Percentiles rank a stretch among this genome's conserved stretches.
phyloP scores from a whole-genome alignment of 768 basidiomycete genomes.

The Grammothele lineata region DNA sequence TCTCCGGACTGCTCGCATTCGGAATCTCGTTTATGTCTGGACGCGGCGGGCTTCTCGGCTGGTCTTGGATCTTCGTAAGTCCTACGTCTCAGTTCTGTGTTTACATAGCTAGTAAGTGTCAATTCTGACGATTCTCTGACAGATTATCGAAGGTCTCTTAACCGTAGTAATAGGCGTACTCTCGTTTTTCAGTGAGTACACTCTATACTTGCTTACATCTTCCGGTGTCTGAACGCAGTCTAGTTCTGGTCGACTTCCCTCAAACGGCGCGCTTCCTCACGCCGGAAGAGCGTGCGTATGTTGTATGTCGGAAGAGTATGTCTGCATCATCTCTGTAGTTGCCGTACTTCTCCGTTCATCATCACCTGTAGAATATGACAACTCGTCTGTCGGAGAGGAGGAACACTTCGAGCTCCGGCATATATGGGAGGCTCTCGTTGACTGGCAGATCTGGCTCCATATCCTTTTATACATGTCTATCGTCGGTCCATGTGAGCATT shows the following conservation, averaged over 20 bases:
- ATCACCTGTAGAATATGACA: conserved; percentile 42
- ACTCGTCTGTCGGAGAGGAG: conserved; percentile 53
- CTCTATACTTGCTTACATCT: conserved; percentile 53
- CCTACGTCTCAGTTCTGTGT: no score
- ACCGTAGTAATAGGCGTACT: conserved; percentile 55
- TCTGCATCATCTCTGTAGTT: conserved; percentile 33
- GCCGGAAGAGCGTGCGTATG: conserved; percentile 49
- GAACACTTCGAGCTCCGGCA: conserved; percentile 53
- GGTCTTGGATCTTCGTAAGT: conserved; percentile 30
- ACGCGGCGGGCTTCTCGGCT: conserved; percentile 24
- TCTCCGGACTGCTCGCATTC: conserved; percentile 30
- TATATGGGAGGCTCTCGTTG: conserved; percentile 46
- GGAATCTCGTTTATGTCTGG: conserved; percentile 33
- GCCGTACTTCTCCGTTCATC: conserved; percentile 27
- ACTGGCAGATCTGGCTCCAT: conserved; percentile 67
- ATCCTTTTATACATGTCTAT: conserved; percentile 55
- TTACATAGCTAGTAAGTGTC: no score
- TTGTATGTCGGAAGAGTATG: conserved; percentile 54
- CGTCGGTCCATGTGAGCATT: conserved; percentile 57
- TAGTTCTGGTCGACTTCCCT: conserved; percentile 61
- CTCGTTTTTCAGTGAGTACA: conserved; percentile 46
- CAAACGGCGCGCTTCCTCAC: conserved; percentile 55
- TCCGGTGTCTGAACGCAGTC: conserved; percentile 41
- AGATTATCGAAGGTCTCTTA: conserved; percentile 49
- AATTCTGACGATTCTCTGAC: no score